These are phyloP conservation scores for Erodium trifolium DNA, from an alignment of 441 rosid species.

Conservation along the genomic window DNA sequence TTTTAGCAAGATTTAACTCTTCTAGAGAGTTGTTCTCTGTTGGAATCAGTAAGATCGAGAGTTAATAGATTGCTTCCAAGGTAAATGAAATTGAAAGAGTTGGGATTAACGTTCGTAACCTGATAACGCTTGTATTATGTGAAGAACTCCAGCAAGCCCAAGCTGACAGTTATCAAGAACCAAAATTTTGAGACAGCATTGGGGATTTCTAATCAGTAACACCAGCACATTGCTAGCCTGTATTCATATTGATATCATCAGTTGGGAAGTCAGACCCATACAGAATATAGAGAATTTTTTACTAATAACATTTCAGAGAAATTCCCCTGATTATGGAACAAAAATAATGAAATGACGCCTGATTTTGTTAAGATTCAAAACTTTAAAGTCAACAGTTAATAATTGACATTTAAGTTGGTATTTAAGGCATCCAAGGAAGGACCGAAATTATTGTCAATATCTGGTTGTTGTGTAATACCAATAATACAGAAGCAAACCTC, in stretches of 20 bases:
- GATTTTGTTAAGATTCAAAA: not conserved
- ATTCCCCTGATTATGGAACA: not conserved
- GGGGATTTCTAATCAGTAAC: slow-evolving; percentile 50
- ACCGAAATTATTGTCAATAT: not conserved
- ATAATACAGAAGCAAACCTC: slow-evolving; percentile 43
- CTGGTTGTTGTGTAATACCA: not conserved
- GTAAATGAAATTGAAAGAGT: not conserved
- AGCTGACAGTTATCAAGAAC: slow-evolving; percentile 63
- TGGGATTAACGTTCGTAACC: slow-evolving; percentile 34
- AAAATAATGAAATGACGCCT: not conserved
- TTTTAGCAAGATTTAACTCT: slow-evolving; percentile 71
- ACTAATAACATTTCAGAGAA: not conserved
- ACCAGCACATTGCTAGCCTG: slow-evolving; percentile 62
- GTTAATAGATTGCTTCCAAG: not conserved
- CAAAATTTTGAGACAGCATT: slow-evolving; percentile 52
- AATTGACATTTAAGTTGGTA: no score
- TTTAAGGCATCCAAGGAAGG: no score
- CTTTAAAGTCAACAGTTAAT: no score
- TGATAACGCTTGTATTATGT: slow-evolving; percentile 61
- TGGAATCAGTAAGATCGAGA: slow-evolving; percentile 8
- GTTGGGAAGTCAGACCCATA: no score
- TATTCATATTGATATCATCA: slow-evolving; percentile 16
- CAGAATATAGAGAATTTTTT: not conserved
- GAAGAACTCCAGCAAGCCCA: slow-evolving; percentile 55
- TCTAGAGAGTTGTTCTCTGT: slow-evolving; percentile 61